Percentiles rank a stretch among this genome's conserved stretches.
Evolutionary conservation across 768 basidiomycete genomes (phyloP).

Genomic region (Phlebiopsis flavidoalba): DNA sequence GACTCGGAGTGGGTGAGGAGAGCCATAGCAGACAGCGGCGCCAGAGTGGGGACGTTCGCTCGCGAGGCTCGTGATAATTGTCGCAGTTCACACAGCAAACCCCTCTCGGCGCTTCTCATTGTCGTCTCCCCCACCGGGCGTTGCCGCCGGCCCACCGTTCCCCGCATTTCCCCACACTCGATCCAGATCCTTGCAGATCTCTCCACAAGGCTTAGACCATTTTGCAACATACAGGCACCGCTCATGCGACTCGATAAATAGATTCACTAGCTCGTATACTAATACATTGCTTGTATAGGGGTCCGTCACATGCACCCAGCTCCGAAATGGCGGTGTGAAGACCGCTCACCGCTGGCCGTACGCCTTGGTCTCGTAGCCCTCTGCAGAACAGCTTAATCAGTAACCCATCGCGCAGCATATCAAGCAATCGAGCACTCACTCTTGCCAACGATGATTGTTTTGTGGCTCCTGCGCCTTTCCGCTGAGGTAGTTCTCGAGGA

Average conservation of each 20-base stretch:
- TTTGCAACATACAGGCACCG: neutral
- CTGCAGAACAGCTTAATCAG: neutral
- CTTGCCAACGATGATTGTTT: slow-evolving; percentile 71
- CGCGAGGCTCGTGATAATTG: slow-evolving; percentile 12
- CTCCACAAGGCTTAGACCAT: neutral
- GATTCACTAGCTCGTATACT: neutral
- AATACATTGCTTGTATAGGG: neutral
- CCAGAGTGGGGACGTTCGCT: slow-evolving; percentile 1
- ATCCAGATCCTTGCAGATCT: neutral
- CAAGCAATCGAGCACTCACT: slow-evolving; percentile 5
- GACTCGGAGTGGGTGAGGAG: slow-evolving; percentile 65
- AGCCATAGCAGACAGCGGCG: slow-evolving; percentile 36
- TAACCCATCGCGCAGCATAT: neutral
- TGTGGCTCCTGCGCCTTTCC: slow-evolving; percentile 62
- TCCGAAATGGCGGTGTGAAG: neutral
- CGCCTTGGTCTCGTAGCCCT: slow-evolving; percentile 16
- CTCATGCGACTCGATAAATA: neutral
- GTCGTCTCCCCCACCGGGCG: slow-evolving; percentile 3
- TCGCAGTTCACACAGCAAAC: slow-evolving; percentile 4
- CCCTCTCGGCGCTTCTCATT: neutral
- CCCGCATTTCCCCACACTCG: slow-evolving; percentile 1
- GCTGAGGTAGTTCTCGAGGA: slow-evolving; percentile 61
- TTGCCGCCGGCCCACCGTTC: slow-evolving; percentile 1
- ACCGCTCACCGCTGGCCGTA: slow-evolving; percentile 9
- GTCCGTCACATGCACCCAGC: neutral